These are phyloP conservation scores for Ustilago xerochloae DNA, from an alignment of 1,284 basidiomycete genomes.

Conservation along the genomic window DNA sequence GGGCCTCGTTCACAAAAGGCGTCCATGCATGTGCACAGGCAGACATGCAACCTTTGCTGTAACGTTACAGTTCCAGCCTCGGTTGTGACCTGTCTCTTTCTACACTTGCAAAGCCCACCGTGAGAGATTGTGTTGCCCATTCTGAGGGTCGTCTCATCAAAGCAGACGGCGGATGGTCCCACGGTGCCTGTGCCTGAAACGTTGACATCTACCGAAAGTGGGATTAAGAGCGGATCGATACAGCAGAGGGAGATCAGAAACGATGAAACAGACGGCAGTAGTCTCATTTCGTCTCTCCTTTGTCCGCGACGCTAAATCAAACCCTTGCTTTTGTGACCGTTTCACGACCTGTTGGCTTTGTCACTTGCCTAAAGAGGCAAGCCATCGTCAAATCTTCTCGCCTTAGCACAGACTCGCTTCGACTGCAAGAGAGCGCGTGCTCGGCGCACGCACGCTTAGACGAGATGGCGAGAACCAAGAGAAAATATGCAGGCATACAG, in stretches of 20 bases:
- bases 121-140: too few species aligned
- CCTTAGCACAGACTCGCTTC: too few species aligned
- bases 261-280: background rate
- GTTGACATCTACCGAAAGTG: too few species aligned
- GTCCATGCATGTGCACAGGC: conserved; percentile 1
- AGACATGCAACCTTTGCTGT: background rate
- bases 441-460: background rate
- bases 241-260: background rate
- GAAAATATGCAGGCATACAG: background rate
- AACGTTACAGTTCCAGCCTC: conserved; percentile 4
- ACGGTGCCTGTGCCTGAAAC: too few species aligned
- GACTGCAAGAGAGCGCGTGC: background rate
- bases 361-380: background rate
- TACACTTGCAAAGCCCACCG: background rate
- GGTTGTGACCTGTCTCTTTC: background rate
- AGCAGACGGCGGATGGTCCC: too few species aligned
- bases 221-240: too few species aligned
- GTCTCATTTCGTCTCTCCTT: background rate
- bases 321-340: too few species aligned
- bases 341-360: too few species aligned
- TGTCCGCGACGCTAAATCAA: too few species aligned
- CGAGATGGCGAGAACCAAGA: background rate
- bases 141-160: too few species aligned
- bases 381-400: too few species aligned
- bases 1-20: too few species aligned